phyloP scores from a whole-genome alignment of 768 basidiomycete genomes.

The Lactarius evosmus region DNA sequence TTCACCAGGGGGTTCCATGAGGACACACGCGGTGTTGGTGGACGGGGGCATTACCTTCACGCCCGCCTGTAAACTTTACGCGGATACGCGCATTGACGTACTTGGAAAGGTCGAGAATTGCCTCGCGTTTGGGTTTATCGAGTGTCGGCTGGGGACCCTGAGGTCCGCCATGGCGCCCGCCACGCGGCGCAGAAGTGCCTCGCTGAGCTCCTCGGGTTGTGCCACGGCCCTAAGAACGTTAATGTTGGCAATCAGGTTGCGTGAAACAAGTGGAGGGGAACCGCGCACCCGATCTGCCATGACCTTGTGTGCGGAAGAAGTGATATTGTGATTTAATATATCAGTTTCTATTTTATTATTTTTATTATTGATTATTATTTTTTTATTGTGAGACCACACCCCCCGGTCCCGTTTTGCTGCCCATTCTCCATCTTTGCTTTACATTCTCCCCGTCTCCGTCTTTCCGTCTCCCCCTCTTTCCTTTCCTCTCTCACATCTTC shows the following conservation, averaged over 20 bases:
- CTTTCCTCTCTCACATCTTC: constrained; percentile 16
- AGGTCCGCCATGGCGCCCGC: constrained; percentile 50
- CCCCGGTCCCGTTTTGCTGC: no score
- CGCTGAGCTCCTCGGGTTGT: constrained; percentile 45
- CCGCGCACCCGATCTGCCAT: constrained; percentile 63
- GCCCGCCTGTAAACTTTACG: constrained; percentile 97
- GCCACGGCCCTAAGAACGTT: constrained; percentile 58
- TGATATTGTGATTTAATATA: not conserved
- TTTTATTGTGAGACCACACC: not conserved
- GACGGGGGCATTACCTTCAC: constrained; percentile 64
- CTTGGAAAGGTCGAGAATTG: constrained; percentile 92
- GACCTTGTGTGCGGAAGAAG: constrained; percentile 16
- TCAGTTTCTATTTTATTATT: no score
- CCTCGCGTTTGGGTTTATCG: constrained; percentile 86
- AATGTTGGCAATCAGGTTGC: constrained; percentile 20
- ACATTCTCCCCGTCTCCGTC: not conserved
- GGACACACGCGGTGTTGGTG: not conserved
- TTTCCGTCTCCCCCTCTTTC: not conserved
- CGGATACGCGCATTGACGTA: constrained; percentile 90
- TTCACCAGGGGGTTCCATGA: constrained; percentile 8
- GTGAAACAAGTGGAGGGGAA: not conserved
- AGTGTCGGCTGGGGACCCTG: constrained; percentile 47
- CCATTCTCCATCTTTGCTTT: not conserved
- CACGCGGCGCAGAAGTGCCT: constrained; percentile 35
- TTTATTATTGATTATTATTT: not conserved